Base-by-base conservation (phyloP, 2,329 filamentous ascomycete species). In the Ascochyta clinopodiicola region DNA sequence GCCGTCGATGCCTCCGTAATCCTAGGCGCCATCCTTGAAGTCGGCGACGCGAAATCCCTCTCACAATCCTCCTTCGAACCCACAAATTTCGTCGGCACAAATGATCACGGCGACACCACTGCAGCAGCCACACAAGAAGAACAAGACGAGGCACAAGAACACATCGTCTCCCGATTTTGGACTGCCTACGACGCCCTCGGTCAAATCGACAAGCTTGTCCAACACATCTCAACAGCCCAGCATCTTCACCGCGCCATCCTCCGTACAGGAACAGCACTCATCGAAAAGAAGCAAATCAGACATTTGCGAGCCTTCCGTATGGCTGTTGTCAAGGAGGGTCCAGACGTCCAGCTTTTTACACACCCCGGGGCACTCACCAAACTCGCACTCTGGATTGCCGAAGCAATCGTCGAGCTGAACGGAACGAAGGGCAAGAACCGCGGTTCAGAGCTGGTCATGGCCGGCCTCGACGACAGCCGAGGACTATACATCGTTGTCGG, bases 1-100 rank as follows among this genome's bases (percentile, higher is more conserved):
- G 95, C 95, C 6, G 90, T 94, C 44, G 95, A 99, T 72, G 92
- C 97, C 0, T 92, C 91, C n/a, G 91, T 96, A 15, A 88, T 98
- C 27, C 85, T 98, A 19, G 92, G 92, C 47, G 92, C 94, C 15
- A 88, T 99, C 43, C 84, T 99, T 1, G 95, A 99, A 78, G 92
- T 98, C 25, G 94, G 95, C 25, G 73, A 90, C 84, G 69, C 80
- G 81, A 74, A 71, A 48, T 67, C 60, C 32, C 63, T 75, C 24
- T 63, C 66, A 32, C 61, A 69, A 32, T 72, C 72, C 8, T 67
- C 66, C 37, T 59, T 74, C 25, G 70, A 75, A 46, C 59, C 61
- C 42, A 63, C 64, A 1, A 74, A 73, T 60, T 71, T 71, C 31
- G 55, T 62, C 50, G 58, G 62, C 19, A 57, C 66, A 5, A 67